These are phyloP conservation scores for Sarcodon sp. DNA, from an alignment of 768 basidiomycete species.

Conservation along the genomic window DNA sequence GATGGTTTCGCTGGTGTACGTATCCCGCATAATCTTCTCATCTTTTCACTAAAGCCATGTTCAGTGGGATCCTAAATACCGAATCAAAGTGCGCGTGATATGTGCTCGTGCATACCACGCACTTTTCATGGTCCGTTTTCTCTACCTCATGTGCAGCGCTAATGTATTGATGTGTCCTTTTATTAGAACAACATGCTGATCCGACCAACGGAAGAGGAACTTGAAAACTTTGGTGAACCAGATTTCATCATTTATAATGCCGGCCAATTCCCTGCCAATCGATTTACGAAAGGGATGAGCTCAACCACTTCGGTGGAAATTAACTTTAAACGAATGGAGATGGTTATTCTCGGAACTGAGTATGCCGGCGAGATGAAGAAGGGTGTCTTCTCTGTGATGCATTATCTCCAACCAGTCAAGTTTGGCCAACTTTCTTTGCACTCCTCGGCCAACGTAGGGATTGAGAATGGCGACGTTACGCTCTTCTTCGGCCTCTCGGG, in stretches of 20 bases:
- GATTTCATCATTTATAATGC: slow-evolving; percentile 99
- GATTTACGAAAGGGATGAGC: slow-evolving; percentile 99
- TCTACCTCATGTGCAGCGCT: slow-evolving; percentile 2
- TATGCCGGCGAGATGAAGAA: slow-evolving; percentile 99
- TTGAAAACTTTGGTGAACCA: slow-evolving; percentile 89
- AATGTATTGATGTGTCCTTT: slow-evolving; percentile 1
- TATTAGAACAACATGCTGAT: slow-evolving; percentile 96
- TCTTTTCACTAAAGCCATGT: not conserved
- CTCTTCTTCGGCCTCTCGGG: slow-evolving; percentile 98
- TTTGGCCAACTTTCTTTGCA: slow-evolving; percentile 96
- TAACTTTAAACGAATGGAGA: slow-evolving; percentile 99
- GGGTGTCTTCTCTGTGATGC: slow-evolving; percentile 99
- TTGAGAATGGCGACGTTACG: slow-evolving; percentile 81
- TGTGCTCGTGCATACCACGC: slow-evolving; percentile 98
- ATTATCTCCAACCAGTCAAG: slow-evolving; percentile 97
- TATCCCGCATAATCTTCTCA: slow-evolving; percentile 6
- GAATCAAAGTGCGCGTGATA: slow-evolving; percentile 99
- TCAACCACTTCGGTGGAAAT: slow-evolving; percentile 98
- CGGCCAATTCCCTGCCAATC: slow-evolving; percentile 98
- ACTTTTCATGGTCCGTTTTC: slow-evolving; percentile 79
- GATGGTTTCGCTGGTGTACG: slow-evolving; percentile 86
- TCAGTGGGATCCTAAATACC: slow-evolving; percentile 96
- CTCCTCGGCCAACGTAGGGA: slow-evolving; percentile 95
- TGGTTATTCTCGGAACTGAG: slow-evolving; percentile 98
- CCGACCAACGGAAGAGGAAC: slow-evolving; percentile 90